These are phyloP conservation scores for Paramecium biaurelia DNA, from an alignment of 73 alveolate genomes.

Conservation along the genomic window DNA sequence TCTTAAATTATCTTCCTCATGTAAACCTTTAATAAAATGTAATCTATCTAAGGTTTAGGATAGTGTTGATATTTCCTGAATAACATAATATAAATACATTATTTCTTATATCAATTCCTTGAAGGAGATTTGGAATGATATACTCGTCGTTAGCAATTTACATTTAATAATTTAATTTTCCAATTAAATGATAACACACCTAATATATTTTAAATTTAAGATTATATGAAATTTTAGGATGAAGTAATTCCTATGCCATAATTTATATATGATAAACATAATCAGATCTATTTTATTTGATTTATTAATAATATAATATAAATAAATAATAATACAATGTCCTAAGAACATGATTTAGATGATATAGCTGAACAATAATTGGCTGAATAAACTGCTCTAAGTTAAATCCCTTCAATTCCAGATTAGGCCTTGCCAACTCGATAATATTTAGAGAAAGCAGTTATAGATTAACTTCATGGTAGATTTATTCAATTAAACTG, in stretches of 20 bases:
- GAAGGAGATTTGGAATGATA: background rate
- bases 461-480: constrained; percentile 44
- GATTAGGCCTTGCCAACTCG: constrained; percentile 60
- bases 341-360: constrained; percentile 25
- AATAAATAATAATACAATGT: background rate
- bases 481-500: background rate
- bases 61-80: background rate
- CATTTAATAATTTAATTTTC: background rate
- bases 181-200: background rate
- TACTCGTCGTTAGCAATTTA: constrained; percentile 20
- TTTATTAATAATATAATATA: background rate
- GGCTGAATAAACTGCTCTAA: constrained; percentile 29
- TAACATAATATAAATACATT: background rate
- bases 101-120: background rate
- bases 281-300: background rate
- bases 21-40: constrained; percentile 27
- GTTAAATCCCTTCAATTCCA: background rate
- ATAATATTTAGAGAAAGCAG: constrained; percentile 55
- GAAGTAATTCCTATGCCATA: background rate
- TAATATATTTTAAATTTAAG: background rate
- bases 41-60: constrained; percentile 31
- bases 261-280: background rate
- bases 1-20: constrained; percentile 48
- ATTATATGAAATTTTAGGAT: background rate
- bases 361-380: background rate